phyloP scores from a whole-genome alignment of 345 rosid species.

The Pistacia atlantica region DNA sequence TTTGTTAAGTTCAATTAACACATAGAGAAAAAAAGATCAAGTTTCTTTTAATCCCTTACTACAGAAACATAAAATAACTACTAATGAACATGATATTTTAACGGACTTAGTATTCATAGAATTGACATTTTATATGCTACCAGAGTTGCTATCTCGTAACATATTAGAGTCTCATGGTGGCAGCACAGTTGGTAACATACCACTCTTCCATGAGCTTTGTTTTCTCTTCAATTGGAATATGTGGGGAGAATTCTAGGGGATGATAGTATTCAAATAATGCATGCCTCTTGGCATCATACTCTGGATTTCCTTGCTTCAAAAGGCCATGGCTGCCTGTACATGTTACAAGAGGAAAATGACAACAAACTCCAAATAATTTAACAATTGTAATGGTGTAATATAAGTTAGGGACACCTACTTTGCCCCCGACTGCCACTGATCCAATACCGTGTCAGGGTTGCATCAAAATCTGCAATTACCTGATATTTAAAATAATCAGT shows the following conservation, averaged over 20 bases:
- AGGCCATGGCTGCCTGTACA: constrained; percentile 79
- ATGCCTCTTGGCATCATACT: constrained; percentile 74
- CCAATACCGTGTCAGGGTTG: constrained; percentile 65
- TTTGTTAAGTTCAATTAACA: background rate
- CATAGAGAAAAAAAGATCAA: background rate
- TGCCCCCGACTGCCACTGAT: constrained; percentile 68
- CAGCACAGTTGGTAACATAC: constrained; percentile 30
- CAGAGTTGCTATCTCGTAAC: background rate
- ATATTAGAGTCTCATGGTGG: background rate
- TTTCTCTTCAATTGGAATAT: constrained; percentile 72
- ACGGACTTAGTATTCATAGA: background rate
- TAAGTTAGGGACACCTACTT: constrained; percentile 44
- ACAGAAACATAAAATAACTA: background rate
- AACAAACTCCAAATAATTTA: background rate
- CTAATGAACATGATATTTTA: background rate
- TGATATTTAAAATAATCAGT: constrained; percentile 18
- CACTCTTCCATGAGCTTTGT: constrained; percentile 96
- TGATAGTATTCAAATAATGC: constrained; percentile 69
- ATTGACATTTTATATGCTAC: constrained; percentile 6
- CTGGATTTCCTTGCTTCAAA: constrained; percentile 71
- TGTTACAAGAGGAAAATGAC: constrained; percentile 10
- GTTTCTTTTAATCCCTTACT: background rate
- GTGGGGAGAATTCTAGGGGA: constrained; percentile 75
- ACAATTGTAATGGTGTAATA: constrained; percentile 1
- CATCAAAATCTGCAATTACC: constrained; percentile 89